Evolutionary conservation across 2,329 filamentous ascomycete genomes (phyloP).

Genomic region (Fusarium avenaceum): DNA sequence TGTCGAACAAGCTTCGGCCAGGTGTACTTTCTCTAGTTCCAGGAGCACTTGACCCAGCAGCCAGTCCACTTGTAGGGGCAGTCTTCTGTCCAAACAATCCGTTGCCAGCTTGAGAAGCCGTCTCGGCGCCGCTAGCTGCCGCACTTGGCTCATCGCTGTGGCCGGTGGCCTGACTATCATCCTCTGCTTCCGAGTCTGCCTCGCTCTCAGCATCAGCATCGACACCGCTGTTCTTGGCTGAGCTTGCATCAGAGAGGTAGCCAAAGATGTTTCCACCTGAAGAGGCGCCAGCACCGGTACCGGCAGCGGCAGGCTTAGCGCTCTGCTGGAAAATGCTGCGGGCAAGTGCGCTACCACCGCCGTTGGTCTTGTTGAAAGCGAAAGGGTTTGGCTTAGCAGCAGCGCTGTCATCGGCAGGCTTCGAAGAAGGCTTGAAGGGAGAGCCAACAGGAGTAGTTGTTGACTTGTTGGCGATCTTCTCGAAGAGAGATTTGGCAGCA

Average conservation of each 20-base stretch:
- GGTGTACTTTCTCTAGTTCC: constrained; percentile 61
- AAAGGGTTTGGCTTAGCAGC: constrained; percentile 54
- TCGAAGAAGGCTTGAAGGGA: constrained; percentile 52
- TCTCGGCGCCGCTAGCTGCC: constrained; percentile 59
- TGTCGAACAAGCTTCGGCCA: constrained; percentile 68
- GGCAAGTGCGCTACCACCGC: constrained; percentile 52
- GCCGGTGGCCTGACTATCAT: constrained; percentile 57
- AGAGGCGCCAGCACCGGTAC: constrained; percentile 34
- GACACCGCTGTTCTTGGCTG: constrained; percentile 66
- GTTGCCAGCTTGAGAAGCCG: constrained; percentile 53
- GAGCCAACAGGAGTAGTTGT: constrained; percentile 53
- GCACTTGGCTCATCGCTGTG: constrained; percentile 61
- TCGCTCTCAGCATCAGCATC: constrained; percentile 64
- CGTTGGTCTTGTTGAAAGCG: constrained; percentile 54
- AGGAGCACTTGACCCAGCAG: constrained; percentile 54
- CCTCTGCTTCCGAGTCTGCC: constrained; percentile 59
- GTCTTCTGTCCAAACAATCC: constrained; percentile 52
- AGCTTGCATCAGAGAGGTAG: constrained; percentile 70
- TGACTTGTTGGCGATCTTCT: constrained; percentile 68
- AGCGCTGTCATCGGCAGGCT: constrained; percentile 46
- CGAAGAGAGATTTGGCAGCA: constrained; percentile 68
- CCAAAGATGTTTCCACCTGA: constrained; percentile 68
- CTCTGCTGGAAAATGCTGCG: constrained; percentile 61
- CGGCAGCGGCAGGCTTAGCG: constrained; percentile 52
- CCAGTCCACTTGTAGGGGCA: constrained; percentile 44